phyloP scores from a whole-genome alignment of 1,284 basidiomycete species.

The Puccinia horiana region DNA sequence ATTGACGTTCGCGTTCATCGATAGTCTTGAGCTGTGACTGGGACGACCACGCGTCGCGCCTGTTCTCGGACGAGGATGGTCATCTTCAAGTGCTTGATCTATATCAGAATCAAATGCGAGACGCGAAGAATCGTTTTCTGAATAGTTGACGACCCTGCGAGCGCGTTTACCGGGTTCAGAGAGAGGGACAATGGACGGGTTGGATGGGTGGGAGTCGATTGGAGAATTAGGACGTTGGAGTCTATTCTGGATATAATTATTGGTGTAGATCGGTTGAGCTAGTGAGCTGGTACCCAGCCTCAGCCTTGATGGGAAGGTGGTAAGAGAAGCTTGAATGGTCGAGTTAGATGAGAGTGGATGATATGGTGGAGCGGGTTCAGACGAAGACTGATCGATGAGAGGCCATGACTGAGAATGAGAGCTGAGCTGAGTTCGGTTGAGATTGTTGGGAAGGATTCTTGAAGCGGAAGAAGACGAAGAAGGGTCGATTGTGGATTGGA shows the following conservation, averaged over 20 bases:
- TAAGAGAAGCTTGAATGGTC: slow-evolving; percentile 70
- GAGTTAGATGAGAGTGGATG: neutral
- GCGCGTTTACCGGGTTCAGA: slow-evolving; percentile 45
- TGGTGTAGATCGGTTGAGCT: slow-evolving; percentile 75
- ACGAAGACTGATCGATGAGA: slow-evolving; percentile 13
- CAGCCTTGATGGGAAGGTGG: slow-evolving; percentile 85
- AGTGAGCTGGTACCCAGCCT: slow-evolving; percentile 87
- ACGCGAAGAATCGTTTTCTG: slow-evolving; percentile 79
- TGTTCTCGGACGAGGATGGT: slow-evolving; percentile 7
- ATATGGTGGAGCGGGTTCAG: slow-evolving; percentile 3
- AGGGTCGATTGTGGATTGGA: neutral
- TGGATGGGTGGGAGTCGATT: slow-evolving; percentile 5
- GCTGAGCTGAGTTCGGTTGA: neutral
- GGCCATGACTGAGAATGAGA: neutral
- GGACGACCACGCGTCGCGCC: neutral
- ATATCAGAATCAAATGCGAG: slow-evolving; percentile 64
- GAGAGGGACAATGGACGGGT: neutral
- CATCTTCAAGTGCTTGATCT: slow-evolving; percentile 61
- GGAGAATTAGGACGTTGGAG: slow-evolving; percentile 47
- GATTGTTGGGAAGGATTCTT: neutral
- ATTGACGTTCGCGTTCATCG: slow-evolving; percentile 12
- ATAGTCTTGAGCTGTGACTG: neutral
- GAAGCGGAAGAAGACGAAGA: neutral
- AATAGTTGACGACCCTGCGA: slow-evolving; percentile 75
- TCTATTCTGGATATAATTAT: slow-evolving; percentile 59